A percentile compares a stretch with the other conserved stretches of the same genome.
These are phyloP conservation scores for Cladophialophora chaetospira DNA, from an alignment of 2,329 filamentous ascomycete genomes.

Conservation along the genomic window DNA sequence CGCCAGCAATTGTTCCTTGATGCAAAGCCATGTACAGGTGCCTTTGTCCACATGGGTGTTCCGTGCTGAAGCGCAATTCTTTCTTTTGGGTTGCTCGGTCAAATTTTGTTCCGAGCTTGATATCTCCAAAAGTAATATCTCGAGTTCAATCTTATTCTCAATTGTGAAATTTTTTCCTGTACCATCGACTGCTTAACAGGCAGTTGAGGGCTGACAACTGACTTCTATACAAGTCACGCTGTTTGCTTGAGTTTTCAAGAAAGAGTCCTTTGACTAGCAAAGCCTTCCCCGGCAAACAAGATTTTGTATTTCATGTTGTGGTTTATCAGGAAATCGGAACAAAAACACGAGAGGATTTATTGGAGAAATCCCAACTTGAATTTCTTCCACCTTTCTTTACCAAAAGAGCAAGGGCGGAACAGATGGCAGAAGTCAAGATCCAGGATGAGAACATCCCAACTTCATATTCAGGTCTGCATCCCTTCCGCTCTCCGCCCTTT, in stretches of 20 bases:
- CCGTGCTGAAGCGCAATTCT: neutral
- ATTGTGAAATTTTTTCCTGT: neutral
- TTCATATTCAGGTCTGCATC: conserved; percentile 22
- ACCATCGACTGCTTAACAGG: too few relatives aligned
- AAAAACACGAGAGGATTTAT: too few relatives aligned
- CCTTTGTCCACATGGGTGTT: too few relatives aligned
- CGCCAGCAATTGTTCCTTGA: too few relatives aligned
- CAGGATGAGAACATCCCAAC: conserved; percentile 16
- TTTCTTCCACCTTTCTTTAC: neutral
- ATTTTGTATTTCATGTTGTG: too few relatives aligned
- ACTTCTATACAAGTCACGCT: too few relatives aligned
- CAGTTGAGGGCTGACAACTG: too few relatives aligned
- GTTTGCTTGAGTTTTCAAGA: too few relatives aligned
- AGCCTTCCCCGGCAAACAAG: too few relatives aligned
- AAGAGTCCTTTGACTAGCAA: too few relatives aligned
- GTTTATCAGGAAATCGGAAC: too few relatives aligned
- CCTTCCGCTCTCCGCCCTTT: neutral
- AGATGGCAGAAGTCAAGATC: conserved; percentile 11
- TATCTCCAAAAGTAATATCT: neutral
- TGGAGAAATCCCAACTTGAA: neutral
- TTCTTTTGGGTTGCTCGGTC: neutral
- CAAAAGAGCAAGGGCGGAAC: neutral
- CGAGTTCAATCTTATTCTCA: neutral
- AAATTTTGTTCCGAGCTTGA: neutral
- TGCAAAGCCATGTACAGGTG: too few relatives aligned